These are phyloP conservation scores for Casaregolazyma suthepensis DNA, from an alignment of 1,139 yeast species.

Conservation along the genomic window DNA sequence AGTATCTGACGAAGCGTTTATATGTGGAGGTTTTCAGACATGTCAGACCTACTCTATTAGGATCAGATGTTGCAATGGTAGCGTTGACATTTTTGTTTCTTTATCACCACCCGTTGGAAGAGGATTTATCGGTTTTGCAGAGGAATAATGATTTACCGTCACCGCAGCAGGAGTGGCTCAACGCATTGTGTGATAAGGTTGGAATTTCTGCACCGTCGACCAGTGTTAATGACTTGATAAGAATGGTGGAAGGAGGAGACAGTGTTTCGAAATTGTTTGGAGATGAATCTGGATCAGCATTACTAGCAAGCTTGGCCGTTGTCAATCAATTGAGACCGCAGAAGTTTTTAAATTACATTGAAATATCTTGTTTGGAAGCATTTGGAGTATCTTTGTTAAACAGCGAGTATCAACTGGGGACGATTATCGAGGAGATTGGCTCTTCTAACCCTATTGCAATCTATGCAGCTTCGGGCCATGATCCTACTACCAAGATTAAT, in stretches of 20 bases:
- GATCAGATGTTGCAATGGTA: slow-evolving; percentile 18
- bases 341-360: slow-evolving; percentile 18
- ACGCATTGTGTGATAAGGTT: background rate
- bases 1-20: slow-evolving; percentile 33
- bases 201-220: background rate
- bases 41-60: slow-evolving; percentile 44
- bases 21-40: slow-evolving; percentile 44
- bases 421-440: slow-evolving; percentile 18
- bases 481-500: slow-evolving; percentile 55
- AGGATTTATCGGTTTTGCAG: background rate
- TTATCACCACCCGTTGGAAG: background rate
- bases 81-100: slow-evolving; percentile 3
- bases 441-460: slow-evolving; percentile 43
- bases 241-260: background rate
- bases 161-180: slow-evolving; percentile 1
- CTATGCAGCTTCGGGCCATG: slow-evolving; percentile 58
- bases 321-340: slow-evolving; percentile 23
- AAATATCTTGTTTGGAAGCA: slow-evolving; percentile 12
- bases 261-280: background rate
- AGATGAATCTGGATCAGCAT: background rate
- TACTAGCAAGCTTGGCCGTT: slow-evolving; percentile 5
- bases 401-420: slow-evolving; percentile 13
- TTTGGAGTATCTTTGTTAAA: slow-evolving; percentile 13
- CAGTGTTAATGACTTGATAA: slow-evolving; percentile 1
- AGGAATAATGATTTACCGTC: background rate